Conservation (phyloP, 352 stramenopile genomes). For the Globisporangium heterothallicum region DNA sequence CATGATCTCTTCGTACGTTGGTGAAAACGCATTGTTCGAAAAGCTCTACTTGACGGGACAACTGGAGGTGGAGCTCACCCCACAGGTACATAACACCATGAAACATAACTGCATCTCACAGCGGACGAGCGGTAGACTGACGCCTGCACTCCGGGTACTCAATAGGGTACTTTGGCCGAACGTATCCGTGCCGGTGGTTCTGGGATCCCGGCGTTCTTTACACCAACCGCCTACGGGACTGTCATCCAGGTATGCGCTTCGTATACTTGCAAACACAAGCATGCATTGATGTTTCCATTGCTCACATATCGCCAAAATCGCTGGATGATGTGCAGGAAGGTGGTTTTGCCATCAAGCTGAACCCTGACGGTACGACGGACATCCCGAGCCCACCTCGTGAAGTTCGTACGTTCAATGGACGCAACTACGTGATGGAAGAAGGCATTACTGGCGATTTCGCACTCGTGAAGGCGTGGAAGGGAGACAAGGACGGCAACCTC, state of each 20-base stretch:
- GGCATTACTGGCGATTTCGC: slow-evolving; percentile 91
- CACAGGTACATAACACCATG: slow-evolving; percentile 46
- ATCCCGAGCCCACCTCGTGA: slow-evolving; percentile 71
- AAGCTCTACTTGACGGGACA: slow-evolving; percentile 88
- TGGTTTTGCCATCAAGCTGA: slow-evolving; percentile 75
- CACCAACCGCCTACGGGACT: slow-evolving; percentile 91
- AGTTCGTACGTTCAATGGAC: slow-evolving; percentile 71
- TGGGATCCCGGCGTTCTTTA: slow-evolving; percentile 96
- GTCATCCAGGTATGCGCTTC: slow-evolving; percentile 67
- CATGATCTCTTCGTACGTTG: slow-evolving; percentile 96
- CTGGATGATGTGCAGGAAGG: slow-evolving; percentile 33
- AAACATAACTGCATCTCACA: not conserved
- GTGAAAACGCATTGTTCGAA: slow-evolving; percentile 95
- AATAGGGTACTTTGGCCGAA: slow-evolving; percentile 89
- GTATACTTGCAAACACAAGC: slow-evolving; percentile 5
- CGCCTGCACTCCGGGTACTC: not conserved
- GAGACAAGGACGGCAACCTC: slow-evolving; percentile 94
- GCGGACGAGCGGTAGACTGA: too few species aligned
- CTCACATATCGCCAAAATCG: not conserved
- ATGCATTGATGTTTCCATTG: not conserved
- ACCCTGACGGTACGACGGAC: slow-evolving; percentile 55
- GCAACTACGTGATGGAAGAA: slow-evolving; percentile 96
- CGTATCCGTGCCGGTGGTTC: slow-evolving; percentile 89
- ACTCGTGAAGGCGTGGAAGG: slow-evolving; percentile 95
- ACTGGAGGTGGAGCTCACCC: slow-evolving; percentile 96